Evolutionary conservation across 441 rosid species (phyloP).

Genomic region (Euphorbia schlechtendalii): DNA sequence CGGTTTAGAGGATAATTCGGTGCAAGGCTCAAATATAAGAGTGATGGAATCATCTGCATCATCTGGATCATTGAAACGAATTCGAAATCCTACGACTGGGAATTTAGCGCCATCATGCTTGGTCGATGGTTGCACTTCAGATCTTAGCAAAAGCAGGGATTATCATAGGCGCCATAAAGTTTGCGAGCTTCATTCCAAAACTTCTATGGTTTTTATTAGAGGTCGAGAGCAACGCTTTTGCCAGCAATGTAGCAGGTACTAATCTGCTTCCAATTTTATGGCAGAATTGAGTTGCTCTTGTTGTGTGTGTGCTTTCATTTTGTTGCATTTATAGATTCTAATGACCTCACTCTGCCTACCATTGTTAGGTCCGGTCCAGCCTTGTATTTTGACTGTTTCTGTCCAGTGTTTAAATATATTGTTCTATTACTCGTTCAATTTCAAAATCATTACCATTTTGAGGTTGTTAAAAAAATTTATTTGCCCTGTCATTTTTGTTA

Average conservation of each 20-base stretch:
- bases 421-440: too few species aligned
- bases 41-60: conserved; percentile 45
- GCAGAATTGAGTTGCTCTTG: neutral
- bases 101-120: conserved; percentile 48
- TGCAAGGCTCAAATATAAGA: conserved; percentile 18
- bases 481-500: too few species aligned
- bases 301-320: neutral
- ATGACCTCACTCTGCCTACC: neutral
- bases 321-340: neutral
- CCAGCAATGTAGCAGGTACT: conserved; percentile 80
- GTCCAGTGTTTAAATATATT: too few species aligned
- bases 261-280: neutral
- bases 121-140: conserved; percentile 65
- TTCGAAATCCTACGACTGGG: conserved; percentile 30
- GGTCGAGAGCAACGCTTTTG: conserved; percentile 65
- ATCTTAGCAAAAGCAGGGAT: conserved; percentile 58
- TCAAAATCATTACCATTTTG: too few species aligned
- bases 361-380: too few species aligned
- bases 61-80: conserved; percentile 40
- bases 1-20: conserved; percentile 20
- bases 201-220: conserved; percentile 43
- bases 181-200: conserved; percentile 62
- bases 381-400: too few species aligned
- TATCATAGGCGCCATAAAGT: conserved; percentile 74
- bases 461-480: too few species aligned